phyloP scores from a whole-genome alignment of 345 rosid genomes.

The Salix purpurea region DNA sequence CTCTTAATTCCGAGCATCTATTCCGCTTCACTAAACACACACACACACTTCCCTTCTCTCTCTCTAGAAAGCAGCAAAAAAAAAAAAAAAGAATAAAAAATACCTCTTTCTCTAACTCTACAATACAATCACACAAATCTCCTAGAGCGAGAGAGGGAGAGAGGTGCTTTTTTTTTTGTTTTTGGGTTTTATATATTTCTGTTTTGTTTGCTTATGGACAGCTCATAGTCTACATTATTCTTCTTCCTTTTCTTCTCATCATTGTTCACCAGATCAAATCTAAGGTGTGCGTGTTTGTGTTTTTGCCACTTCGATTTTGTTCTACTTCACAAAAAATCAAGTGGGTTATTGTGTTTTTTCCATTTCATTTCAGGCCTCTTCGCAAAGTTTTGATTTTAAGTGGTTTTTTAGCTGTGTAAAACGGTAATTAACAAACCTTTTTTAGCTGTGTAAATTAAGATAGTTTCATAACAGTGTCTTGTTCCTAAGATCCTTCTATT shows the following conservation, averaged over 20 bases:
- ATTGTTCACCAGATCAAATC: constrained; percentile 38
- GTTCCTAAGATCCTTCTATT: neutral
- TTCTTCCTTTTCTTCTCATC: constrained; percentile 15
- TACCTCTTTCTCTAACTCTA: neutral
- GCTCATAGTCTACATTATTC: constrained; percentile 39
- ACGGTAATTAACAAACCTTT: neutral
- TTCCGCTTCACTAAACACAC: constrained; percentile 16
- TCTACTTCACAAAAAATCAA: neutral
- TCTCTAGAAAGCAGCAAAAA: constrained; percentile 19
- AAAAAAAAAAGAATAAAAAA: neutral
- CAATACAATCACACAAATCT: neutral
- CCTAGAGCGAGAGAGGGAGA: neutral
- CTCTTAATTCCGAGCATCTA: constrained; percentile 26
- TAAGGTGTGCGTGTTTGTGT: constrained; percentile 17
- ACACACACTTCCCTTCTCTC: constrained; percentile 9
- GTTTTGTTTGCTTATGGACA: constrained; percentile 24
- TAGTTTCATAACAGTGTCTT: neutral
- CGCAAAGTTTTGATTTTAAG: neutral
- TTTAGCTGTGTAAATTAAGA: neutral
- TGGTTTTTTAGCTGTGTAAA: neutral
- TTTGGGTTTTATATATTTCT: constrained; percentile 12
- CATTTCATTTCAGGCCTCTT: neutral
- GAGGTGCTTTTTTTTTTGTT: neutral
- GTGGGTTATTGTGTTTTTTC: neutral
- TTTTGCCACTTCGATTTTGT: constrained; percentile 7